These are phyloP conservation scores for Cladosporium sp. DNA, from an alignment of 2,329 filamentous ascomycete species.

Conservation along the genomic window DNA sequence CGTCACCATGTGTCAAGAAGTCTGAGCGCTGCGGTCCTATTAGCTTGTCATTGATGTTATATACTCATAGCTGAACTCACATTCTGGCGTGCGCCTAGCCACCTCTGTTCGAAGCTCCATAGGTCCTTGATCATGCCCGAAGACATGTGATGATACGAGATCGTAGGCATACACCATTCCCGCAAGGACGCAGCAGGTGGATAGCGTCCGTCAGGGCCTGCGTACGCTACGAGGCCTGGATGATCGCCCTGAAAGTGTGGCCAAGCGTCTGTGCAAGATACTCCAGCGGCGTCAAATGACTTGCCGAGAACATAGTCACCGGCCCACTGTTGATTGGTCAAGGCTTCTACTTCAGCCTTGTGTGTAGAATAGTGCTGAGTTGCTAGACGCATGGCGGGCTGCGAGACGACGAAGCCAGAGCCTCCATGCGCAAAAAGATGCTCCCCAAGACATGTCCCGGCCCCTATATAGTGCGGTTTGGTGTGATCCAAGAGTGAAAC, in stretches of 20 bases:
- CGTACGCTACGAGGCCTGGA: conserved; percentile 37
- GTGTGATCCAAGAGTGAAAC: conserved; percentile 43
- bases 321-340: conserved; percentile 47
- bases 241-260: conserved; percentile 43
- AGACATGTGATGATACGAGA: conserved; percentile 34
- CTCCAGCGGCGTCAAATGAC: conserved; percentile 41
- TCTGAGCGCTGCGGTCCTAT: background rate
- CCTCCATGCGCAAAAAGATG: conserved; percentile 40
- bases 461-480: conserved; percentile 34
- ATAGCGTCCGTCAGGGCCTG: conserved; percentile 18
- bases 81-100: conserved; percentile 17
- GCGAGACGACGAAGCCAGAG: conserved; percentile 40
- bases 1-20: conserved; percentile 21
- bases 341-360: conserved; percentile 37
- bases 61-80: conserved; percentile 1
- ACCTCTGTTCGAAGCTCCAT: conserved; percentile 29
- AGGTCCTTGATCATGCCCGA: conserved; percentile 23
- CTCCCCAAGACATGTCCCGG: conserved; percentile 24
- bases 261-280: conserved; percentile 40
- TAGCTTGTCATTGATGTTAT: background rate
- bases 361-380: conserved; percentile 37
- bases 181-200: conserved; percentile 21
- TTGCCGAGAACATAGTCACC: conserved; percentile 51
- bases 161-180: conserved; percentile 40
- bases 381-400: conserved; percentile 33